Evolutionary conservation across 148 eudicot species (phyloP), one percentile per base, ranked within the genome.

Genomic region (Euryodendron excelsum): DNA sequence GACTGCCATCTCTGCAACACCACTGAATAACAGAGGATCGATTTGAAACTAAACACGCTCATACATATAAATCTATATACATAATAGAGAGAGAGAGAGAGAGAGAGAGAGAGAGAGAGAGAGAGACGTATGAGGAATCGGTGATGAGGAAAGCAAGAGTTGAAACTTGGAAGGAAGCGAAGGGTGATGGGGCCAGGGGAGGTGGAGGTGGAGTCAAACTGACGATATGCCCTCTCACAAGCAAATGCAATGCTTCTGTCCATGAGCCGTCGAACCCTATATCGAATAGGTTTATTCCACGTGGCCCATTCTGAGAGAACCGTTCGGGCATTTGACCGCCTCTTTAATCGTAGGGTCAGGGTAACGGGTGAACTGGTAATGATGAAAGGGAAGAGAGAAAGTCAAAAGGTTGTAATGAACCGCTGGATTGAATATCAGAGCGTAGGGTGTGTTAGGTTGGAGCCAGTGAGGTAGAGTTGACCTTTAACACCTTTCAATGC

Each of bases 1-100:
- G 4, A 94, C 88, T 0, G 92, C 97, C 98, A 94, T 92, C 36
- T 58, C 15, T 18, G 25, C 13, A 41, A 23, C n/a, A 25, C 23
- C 83, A 59, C 36, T 0, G 48, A 77, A 33, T 21, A 5, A n/a
- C n/a, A n/a, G n/a, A n/a, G n/a, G n/a, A n/a, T n/a, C n/a, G n/a
- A n/a, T n/a, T n/a, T 6, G 7, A 72, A 48, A 59, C 10, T 23
- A 56, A 34, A 30, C 47, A 25, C 13, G 31, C 36, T 27, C 37
- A 30, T 18, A 27, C 37, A 48, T 17, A 3, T 28, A 37, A 9
- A 18, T 15, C n/a, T 17, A 7, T 45, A 6, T 39, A 41, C 23
- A 56, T 10, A 23, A 33, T 6, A 50, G 47, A 36, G 34, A 31
- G 52, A 36, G 48, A 2, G 56, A 75, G 72, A 70, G 73, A 56